A percentile compares a stretch with the other conserved stretches of the same genome.
phyloP scores from a whole-genome alignment of 163 green algal species.

The Scenedesmus sp. region DNA sequence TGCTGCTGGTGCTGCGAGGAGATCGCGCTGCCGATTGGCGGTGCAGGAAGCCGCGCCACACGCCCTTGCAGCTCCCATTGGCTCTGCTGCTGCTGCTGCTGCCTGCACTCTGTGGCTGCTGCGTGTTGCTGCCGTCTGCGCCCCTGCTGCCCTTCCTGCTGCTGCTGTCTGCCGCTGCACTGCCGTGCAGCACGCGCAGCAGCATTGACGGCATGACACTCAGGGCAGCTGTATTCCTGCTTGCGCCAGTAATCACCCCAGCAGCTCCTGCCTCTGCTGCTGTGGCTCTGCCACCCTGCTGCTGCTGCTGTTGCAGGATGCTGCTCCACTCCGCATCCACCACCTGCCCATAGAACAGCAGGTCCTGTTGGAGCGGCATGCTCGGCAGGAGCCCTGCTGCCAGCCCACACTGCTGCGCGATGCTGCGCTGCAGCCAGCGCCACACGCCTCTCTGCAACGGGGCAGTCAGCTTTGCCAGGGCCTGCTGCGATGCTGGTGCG shows the following conservation, averaged over 20 bases:
- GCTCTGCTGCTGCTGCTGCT: background rate
- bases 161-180: background rate
- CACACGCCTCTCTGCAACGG: background rate
- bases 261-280: background rate
- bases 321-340: constrained; percentile 56
- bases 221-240: background rate
- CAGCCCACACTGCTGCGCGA: constrained; percentile 10
- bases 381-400: constrained; percentile 11
- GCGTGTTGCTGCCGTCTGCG: background rate
- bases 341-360: constrained; percentile 60
- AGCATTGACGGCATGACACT: background rate
- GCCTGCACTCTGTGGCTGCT: background rate
- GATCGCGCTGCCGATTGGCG: no score
- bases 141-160: background rate
- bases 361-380: constrained; percentile 51
- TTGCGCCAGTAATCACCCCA: background rate
- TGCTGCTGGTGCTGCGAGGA: background rate
- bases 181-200: background rate
- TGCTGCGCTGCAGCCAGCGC: background rate
- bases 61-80: background rate
- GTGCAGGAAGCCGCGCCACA: background rate
- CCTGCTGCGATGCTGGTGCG: background rate
- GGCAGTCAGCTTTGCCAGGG: background rate
- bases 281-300: background rate
- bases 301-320: constrained; percentile 31